Evolutionary conservation across 2,329 filamentous ascomycete genomes (phyloP), one percentile per base, ranked within the genome.

Genomic region (Xylariaceae sp.): DNA sequence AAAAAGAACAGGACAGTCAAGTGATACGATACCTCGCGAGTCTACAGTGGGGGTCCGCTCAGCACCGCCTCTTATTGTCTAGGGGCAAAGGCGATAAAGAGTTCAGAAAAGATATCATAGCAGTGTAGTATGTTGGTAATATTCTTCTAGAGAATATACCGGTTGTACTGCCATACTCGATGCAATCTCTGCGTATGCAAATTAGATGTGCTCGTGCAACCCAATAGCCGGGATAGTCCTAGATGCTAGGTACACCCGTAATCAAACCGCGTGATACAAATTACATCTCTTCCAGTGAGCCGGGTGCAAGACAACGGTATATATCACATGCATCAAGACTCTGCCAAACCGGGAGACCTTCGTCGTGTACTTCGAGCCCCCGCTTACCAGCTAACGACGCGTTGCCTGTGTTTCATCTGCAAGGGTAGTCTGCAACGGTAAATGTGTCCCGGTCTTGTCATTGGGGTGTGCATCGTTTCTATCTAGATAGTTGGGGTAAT

Each of bases 401-500:
- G 19, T 33, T n/a, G n/a, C n/a, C n/a, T n/a, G n/a, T n/a, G n/a
- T n/a, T n/a, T n/a, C n/a, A n/a, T n/a, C n/a, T n/a, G n/a, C n/a
- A n/a, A n/a, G n/a, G n/a, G n/a, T n/a, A n/a, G n/a, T n/a, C n/a
- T n/a, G n/a, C n/a, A n/a, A n/a, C n/a, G n/a, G n/a, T n/a, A n/a
- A n/a, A n/a, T n/a, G n/a, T n/a, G n/a, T n/a, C n/a, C n/a, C n/a
- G n/a, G n/a, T n/a, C n/a, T n/a, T n/a, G n/a, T n/a, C n/a, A n/a
- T n/a, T n/a, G n/a, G n/a, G n/a, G 31, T 7, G 17, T 29, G 31
- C 29, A 14, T 4, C 17, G 17, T 28, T n/a, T n/a, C n/a, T n/a
- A n/a, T n/a, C n/a, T n/a, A n/a, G n/a, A n/a, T 6, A 33, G 41
- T 51, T 34, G 47, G 40, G 41, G 40, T 56, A 45, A 26, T 29